Percentiles rank a stretch among this genome's conserved stretches.
Conservation (phyloP, 169 alveolate genomes). For the Cryptosporidium meleagridis region DNA sequence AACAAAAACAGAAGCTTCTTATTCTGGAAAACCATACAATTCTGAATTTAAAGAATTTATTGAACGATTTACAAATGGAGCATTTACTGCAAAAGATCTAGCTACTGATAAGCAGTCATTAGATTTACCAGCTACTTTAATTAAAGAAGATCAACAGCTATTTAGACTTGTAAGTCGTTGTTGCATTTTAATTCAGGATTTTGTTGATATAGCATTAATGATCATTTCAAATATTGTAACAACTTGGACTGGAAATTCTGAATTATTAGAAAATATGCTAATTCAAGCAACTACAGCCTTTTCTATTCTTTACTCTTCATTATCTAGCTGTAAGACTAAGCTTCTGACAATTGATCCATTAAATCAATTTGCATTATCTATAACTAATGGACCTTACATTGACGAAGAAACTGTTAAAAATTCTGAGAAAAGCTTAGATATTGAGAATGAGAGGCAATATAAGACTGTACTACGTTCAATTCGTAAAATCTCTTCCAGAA, state of each 20-base stretch:
- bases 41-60: no score
- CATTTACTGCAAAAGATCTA: no score
- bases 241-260: slow-evolving; percentile 4
- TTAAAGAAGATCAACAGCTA: neutral
- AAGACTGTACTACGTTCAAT: neutral
- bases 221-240: neutral
- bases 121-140: no score
- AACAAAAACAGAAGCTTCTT: no score
- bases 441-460: neutral
- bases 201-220: neutral
- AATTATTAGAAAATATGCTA: neutral
- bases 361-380: neutral
- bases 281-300: neutral
- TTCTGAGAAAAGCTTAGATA: neutral
- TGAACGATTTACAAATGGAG: no score
- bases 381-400: neutral
- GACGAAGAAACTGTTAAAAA: neutral
- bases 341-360: neutral
- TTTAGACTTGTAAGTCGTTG: neutral
- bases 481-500: neutral
- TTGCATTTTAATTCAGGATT: neutral
- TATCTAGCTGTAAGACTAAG: neutral
- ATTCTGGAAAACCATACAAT: no score
- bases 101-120: no score
- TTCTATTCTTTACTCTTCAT: neutral